phyloP scores from a whole-genome alignment of 345 rosid species.

The Acer campestre region DNA sequence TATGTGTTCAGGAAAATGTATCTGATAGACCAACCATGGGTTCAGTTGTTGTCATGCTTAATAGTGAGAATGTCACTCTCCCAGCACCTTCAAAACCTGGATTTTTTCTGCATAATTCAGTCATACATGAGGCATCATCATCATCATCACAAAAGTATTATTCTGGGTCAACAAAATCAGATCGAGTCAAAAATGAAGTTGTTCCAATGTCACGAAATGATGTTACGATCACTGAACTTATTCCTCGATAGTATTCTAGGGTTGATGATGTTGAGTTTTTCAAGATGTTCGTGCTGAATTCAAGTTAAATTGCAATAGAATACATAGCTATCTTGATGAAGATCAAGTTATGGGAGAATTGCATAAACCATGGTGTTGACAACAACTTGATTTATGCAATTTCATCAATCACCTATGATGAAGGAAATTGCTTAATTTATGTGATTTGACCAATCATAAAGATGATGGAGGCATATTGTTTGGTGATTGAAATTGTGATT shows the following conservation, averaged over 20 bases:
- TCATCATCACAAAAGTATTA: background rate
- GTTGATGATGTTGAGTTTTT: background rate
- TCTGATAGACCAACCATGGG: constrained; percentile 49
- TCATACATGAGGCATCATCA: background rate
- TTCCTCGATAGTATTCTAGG: constrained; percentile 12
- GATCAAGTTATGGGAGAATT: too few species aligned
- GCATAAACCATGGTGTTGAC: too few species aligned
- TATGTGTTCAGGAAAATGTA: constrained; percentile 55
- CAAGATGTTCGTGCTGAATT: background rate
- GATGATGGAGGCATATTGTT: too few species aligned
- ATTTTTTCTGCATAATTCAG: background rate
- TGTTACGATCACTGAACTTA: constrained; percentile 26
- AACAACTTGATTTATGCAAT: too few species aligned
- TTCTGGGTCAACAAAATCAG: background rate
- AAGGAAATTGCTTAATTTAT: too few species aligned
- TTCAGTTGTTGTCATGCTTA: constrained; percentile 47
- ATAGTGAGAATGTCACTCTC: constrained; percentile 38
- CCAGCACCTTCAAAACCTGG: constrained; percentile 46
- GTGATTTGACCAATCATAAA: too few species aligned
- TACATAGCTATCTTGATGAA: too few species aligned
- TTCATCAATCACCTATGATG: too few species aligned
- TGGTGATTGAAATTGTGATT: too few species aligned
- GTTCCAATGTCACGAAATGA: background rate
- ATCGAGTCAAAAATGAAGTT: background rate
- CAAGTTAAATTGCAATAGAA: too few species aligned